Evolutionary conservation across 768 basidiomycete genomes (phyloP), one percentile per base, ranked within the genome.

Genomic region (Tremella yokohamensis): DNA sequence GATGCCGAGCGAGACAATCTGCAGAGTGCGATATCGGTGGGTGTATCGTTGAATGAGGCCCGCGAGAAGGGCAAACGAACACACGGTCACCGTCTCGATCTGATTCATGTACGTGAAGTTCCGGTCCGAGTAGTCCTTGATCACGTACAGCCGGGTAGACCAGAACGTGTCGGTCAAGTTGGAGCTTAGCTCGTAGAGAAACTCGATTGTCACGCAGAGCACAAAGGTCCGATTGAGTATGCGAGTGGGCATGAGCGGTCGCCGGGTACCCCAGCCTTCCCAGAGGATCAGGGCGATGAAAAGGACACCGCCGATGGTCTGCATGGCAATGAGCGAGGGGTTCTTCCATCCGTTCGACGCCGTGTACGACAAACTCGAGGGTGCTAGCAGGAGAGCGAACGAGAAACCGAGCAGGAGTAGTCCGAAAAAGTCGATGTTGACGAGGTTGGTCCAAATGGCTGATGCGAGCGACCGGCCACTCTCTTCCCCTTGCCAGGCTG

Each of bases 251-350:
- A 77, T 71, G 59, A 78, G 58, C 8, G 78, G 78, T 55, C 73
- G 67, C 45, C 61, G 62, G n/a, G 78, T 76, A 50, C 68, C 70
- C 24, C 62, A 60, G 57, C 68, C 60, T 50, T 79, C 78, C 72
- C 74, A 79, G 15, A 70, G 25, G 16, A 54, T 62, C 61, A 76
- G 76, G 26, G 62, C 65, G 48, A 78, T 63, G 58, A 83, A 69
- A 37, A 80, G 64, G 12, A 83, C 48, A 8, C 72, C 75, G 20
- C 83, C 82, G 40, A 84, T 69, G 49, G 80, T 71, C 54, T 83
- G 77, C 68, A 76, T 79, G 24, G 68, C 80, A 53, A 84, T 82
- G 53, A 84, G 51, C 3, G 61, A 64, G n/a, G 65, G 62, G 48
- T 76, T 73, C 12, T 51, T 62, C 45, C 64, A 76, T 0, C 64